phyloP scores from a whole-genome alignment of 768 basidiomycete species.

The Russula sp. region DNA sequence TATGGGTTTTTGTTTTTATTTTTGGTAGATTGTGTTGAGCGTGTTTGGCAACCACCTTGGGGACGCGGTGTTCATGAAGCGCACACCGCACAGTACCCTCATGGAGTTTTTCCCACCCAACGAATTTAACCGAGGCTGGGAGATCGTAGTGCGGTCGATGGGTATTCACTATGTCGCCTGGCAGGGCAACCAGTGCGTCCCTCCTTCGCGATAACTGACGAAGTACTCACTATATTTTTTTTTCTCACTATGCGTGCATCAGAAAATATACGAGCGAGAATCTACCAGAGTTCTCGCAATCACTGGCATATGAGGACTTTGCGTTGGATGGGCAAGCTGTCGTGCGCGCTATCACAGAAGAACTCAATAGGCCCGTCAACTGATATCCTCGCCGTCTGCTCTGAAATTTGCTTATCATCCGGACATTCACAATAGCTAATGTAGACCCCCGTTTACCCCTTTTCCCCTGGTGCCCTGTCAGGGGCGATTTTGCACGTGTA shows the following conservation, averaged over 20 bases:
- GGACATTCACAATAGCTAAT: neutral
- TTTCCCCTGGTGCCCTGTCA: neutral
- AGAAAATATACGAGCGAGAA: constrained; percentile 15
- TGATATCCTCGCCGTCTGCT: neutral
- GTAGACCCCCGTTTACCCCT: neutral
- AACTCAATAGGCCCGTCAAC: neutral
- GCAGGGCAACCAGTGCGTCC: constrained; percentile 16
- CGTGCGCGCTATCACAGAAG: constrained; percentile 10
- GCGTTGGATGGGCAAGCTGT: constrained; percentile 14
- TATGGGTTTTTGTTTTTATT: neutral
- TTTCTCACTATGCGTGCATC: neutral
- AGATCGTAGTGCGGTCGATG: constrained; percentile 15
- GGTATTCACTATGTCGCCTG: constrained; percentile 19
- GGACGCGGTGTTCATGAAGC: constrained; percentile 18
- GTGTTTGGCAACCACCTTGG: constrained; percentile 14
- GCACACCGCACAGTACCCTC: constrained; percentile 5
- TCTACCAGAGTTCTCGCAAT: neutral
- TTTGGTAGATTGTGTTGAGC: constrained; percentile 15
- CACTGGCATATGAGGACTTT: constrained; percentile 2
- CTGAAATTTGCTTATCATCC: neutral
- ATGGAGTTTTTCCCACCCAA: constrained; percentile 19
- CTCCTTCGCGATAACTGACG: neutral
- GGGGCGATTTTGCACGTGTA: neutral
- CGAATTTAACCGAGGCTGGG: constrained; percentile 17
- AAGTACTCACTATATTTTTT: neutral